Percentiles rank a stretch among this genome's conserved stretches.
phyloP scores from a whole-genome alignment of 1,139 yeast species.

The Saccharomycopsis crataegensis region DNA sequence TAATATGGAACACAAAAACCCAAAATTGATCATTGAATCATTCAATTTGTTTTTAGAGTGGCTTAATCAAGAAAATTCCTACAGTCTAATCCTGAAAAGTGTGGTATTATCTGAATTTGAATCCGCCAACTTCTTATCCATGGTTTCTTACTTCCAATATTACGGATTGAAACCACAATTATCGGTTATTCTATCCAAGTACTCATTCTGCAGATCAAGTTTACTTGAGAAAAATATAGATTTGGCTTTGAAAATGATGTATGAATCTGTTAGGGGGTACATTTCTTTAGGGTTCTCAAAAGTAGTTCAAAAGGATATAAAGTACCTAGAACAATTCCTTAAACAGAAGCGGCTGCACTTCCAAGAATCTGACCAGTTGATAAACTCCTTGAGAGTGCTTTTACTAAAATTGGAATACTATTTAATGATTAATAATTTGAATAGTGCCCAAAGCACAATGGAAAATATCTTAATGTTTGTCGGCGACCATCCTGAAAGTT shows the following conservation, averaged over 20 bases:
- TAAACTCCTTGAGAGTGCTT: neutral
- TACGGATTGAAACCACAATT: neutral
- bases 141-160: conserved; percentile 3
- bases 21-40: neutral
- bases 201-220: neutral
- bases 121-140: neutral
- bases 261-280: neutral
- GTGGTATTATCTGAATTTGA: conserved; percentile 1
- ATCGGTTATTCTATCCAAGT: neutral
- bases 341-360: neutral
- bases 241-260: neutral
- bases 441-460: neutral
- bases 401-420: neutral
- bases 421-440: neutral
- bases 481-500: neutral
- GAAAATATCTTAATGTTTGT: neutral
- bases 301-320: neutral
- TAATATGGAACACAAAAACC: conserved; percentile 1
- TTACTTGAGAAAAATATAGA: neutral
- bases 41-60: conserved; percentile 8
- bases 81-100: neutral
- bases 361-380: neutral
- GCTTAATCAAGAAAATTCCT: neutral
- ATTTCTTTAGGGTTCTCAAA: neutral
- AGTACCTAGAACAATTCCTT: neutral